phyloP scores from a whole-genome alignment of 2,329 filamentous ascomycete genomes.

The Blastomyces emzantsi region DNA sequence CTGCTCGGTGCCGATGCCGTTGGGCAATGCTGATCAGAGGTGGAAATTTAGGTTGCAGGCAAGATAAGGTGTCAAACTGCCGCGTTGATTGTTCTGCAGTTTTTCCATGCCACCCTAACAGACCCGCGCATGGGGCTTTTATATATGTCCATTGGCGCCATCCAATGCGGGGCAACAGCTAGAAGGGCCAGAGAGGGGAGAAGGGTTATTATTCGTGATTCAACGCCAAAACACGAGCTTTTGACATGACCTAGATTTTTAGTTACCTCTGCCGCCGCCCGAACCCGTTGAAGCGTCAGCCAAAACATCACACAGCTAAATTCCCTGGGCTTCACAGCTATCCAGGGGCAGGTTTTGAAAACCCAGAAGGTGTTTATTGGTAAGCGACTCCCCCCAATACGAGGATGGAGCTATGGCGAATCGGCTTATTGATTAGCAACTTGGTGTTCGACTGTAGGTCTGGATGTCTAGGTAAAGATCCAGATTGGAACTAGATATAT shows the following conservation, averaged over 20 bases:
- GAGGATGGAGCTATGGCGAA: background rate
- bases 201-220: background rate
- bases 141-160: background rate
- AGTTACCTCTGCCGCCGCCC: too few relatives aligned
- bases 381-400: background rate
- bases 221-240: background rate
- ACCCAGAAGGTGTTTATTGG: background rate
- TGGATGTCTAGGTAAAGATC: background rate
- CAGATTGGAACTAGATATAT: background rate
- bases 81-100: background rate
- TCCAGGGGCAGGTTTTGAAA: background rate
- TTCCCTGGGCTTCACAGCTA: background rate
- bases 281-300: too few relatives aligned
- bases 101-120: background rate
- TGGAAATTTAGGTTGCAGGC: background rate
- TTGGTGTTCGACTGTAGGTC: too few relatives aligned
- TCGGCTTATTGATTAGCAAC: too few relatives aligned
- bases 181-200: background rate
- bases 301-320: background rate
- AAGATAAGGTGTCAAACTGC: background rate
- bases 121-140: background rate
- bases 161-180: background rate
- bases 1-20: background rate
- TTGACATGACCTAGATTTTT: background rate
- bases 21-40: background rate